Conservation (phyloP, 306 rosid genomes). For the Lupinus albus region DNA sequence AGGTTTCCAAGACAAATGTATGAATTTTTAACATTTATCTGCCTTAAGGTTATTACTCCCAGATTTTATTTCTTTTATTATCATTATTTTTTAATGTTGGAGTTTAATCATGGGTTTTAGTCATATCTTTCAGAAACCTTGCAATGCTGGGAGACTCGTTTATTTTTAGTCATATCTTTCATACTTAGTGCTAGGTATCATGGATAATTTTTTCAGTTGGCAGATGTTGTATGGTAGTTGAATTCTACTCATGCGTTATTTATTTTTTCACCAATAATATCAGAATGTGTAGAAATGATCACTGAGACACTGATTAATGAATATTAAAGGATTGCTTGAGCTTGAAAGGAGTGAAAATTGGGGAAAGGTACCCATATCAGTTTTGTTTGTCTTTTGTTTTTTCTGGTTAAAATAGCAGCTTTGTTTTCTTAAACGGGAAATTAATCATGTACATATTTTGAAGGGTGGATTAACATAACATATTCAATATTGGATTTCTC, state of each 20-base stretch:
- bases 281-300: slow-evolving; percentile 36
- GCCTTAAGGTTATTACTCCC: slow-evolving; percentile 31
- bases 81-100: neutral
- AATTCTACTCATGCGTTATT: slow-evolving; percentile 16
- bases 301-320: slow-evolving; percentile 5
- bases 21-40: slow-evolving; percentile 37
- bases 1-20: slow-evolving; percentile 41
- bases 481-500: too few relatives aligned
- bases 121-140: too few relatives aligned
- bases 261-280: slow-evolving; percentile 36
- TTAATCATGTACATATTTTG: too few relatives aligned
- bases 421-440: too few relatives aligned
- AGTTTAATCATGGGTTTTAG: slow-evolving; percentile 30
- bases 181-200: slow-evolving; percentile 27
- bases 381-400: too few relatives aligned
- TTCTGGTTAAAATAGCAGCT: too few relatives aligned
- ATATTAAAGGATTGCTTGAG: neutral
- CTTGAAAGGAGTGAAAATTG: too few relatives aligned
- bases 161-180: slow-evolving; percentile 25
- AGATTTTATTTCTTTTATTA: slow-evolving; percentile 22
- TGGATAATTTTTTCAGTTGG: slow-evolving; percentile 21
- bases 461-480: too few relatives aligned
- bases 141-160: slow-evolving; percentile 6
- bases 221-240: slow-evolving; percentile 38
- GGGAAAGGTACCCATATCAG: too few relatives aligned